A percentile compares a stretch with the other conserved stretches of the same genome.
Evolutionary conservation across 805 yeast species (phyloP).

Genomic region (Ascoidea rubescens): DNA sequence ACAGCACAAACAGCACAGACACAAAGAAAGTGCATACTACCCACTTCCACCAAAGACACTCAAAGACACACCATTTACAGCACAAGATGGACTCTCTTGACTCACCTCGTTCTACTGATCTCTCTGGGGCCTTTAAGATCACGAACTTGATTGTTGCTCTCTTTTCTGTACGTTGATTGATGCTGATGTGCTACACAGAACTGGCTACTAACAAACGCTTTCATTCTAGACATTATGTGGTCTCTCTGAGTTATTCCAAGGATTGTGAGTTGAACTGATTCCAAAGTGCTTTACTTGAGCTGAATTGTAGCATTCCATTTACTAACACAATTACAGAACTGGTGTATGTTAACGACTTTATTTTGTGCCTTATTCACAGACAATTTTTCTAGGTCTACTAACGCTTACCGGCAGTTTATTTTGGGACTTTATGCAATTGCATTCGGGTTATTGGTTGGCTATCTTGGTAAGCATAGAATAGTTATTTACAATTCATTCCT

Average conservation of each 20-base stretch:
- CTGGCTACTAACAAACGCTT: background rate
- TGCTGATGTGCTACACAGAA: background rate
- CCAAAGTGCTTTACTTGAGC: background rate
- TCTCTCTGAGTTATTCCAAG: slow-evolving; percentile 16
- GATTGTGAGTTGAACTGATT: slow-evolving; percentile 23
- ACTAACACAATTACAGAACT: slow-evolving; percentile 20
- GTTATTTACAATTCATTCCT: background rate
- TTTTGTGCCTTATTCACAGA: background rate
- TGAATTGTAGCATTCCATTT: slow-evolving; percentile 1
- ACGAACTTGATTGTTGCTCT: slow-evolving; percentile 44
- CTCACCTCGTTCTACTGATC: slow-evolving; percentile 26
- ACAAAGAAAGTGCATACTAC: too few relatives aligned
- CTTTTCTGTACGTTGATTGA: slow-evolving; percentile 29
- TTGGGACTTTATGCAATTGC: slow-evolving; percentile 43
- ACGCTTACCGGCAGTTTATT: slow-evolving; percentile 26
- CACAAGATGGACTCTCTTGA: slow-evolving; percentile 27
- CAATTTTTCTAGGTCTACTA: background rate
- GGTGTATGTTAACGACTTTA: slow-evolving; percentile 17
- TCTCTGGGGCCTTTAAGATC: slow-evolving; percentile 30
- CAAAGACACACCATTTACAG: too few relatives aligned
- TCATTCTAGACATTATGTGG: slow-evolving; percentile 13
- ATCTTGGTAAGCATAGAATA: slow-evolving; percentile 25
- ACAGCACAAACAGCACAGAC: too few relatives aligned
- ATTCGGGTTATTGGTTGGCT: slow-evolving; percentile 39
- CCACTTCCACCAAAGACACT: too few relatives aligned